These are phyloP conservation scores for Aethionema arabicum DNA, from an alignment of 345 rosid genomes.

Conservation along the genomic window DNA sequence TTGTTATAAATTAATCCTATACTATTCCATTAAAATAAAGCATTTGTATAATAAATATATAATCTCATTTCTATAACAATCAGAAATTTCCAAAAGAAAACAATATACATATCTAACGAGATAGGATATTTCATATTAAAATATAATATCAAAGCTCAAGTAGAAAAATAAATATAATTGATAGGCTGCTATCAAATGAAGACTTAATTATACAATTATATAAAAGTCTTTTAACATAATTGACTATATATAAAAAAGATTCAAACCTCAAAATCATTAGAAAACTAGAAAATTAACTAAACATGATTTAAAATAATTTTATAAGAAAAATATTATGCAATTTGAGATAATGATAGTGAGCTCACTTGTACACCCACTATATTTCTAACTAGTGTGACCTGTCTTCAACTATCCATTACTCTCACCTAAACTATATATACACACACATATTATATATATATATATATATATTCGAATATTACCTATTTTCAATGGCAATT, in stretches of 20 bases:
- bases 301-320: not conserved
- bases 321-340: not conserved
- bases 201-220: not conserved
- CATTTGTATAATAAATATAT: not conserved
- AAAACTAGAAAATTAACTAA: slow-evolving; percentile 32
- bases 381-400: slow-evolving; percentile 31
- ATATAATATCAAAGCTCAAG: too few relatives aligned
- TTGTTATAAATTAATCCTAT: too few relatives aligned
- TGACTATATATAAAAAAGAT: slow-evolving; percentile 18
- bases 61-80: slow-evolving; percentile 5
- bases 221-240: slow-evolving; percentile 5
- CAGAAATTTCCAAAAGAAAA: slow-evolving; percentile 18
- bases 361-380: slow-evolving; percentile 45
- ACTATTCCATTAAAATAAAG: not conserved
- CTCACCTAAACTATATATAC: slow-evolving; percentile 28
- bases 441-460: not conserved
- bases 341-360: slow-evolving; percentile 44
- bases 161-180: not conserved
- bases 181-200: slow-evolving; percentile 21
- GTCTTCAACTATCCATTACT: slow-evolving; percentile 33
- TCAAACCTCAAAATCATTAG: slow-evolving; percentile 40
- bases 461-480: slow-evolving; percentile 15
- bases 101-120: slow-evolving; percentile 21
- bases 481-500: not conserved
- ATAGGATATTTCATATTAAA: too few relatives aligned